phyloP scores from a whole-genome alignment of 108 stramenopile genomes.

The Aureococcus anophagefferens region DNA sequence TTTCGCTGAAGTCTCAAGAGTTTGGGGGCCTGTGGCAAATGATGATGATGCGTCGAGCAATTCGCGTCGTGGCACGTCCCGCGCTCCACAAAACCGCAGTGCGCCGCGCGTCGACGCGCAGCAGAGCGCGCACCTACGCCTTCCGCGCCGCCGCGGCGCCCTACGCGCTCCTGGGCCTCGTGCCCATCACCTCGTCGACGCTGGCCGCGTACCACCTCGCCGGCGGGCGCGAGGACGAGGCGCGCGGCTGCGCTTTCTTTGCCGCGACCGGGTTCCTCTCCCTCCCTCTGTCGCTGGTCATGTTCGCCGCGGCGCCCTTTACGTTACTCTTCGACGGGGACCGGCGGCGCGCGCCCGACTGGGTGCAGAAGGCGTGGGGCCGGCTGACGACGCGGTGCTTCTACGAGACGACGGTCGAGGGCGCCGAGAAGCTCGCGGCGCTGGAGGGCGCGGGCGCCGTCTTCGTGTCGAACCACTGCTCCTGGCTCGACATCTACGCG shows the following conservation, averaged over 20 bases:
- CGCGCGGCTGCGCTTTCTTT: constrained; percentile 3
- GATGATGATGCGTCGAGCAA: no score
- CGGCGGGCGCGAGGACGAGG: no score
- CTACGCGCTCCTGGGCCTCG: no score
- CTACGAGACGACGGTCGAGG: constrained; percentile 2
- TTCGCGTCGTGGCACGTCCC: no score
- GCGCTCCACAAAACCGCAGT: no score
- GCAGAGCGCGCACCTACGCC: no score
- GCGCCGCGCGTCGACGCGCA: no score
- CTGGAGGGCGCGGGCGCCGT: constrained; percentile 10
- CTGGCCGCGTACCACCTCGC: no score
- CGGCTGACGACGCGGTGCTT: background rate
- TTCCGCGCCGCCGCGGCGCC: no score
- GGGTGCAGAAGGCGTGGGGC: constrained; percentile 5
- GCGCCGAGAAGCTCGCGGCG: background rate
- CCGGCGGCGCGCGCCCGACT: background rate
- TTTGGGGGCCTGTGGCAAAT: no score
- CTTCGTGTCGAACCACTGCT: constrained; percentile 46
- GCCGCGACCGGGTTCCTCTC: constrained; percentile 6
- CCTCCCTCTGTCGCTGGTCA: background rate
- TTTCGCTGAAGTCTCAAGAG: no score
- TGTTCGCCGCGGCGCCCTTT: constrained; percentile 2
- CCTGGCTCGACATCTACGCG: constrained; percentile 52
- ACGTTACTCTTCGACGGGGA: background rate
- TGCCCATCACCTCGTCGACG: no score